Base-by-base conservation (phyloP, 768 basidiomycete genomes). In the Mycena epipterygia region DNA sequence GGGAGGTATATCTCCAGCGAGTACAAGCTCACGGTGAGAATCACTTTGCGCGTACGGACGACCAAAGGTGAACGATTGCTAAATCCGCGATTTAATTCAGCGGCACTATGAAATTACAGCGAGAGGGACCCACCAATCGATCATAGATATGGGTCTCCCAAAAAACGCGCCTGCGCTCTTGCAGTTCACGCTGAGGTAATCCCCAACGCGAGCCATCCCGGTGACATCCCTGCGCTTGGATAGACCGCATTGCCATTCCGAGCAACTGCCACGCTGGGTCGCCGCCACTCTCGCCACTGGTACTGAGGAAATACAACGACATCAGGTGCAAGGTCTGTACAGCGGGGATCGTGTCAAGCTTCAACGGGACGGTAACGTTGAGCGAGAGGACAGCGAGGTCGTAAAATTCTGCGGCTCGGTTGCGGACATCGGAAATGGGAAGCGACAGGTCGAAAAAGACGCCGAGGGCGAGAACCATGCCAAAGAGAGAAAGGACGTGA, bases 201-300 rank as follows among this genome's bases (percentile, higher is more conserved):
- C 68, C 70, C 76, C 76, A 77, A 7, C 71, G 57, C 17, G 76
- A 74, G 14, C 74, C 74, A 65, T 77, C 76, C 5, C 75, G 73
- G 56, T 77, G 76, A 41, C 75, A 73, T n/a, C 76, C 76, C 39
- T 77, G 76, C 14, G 76, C 74, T 35, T 76, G 72, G 23, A 77
- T 69, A 3, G 76, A 74, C 4, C 76, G 69, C 64, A 74, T 72
- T 19, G 72, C 75, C 67, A 77, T 74, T 0, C 76, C 76, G 19
- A 77, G 51, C 11, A 77, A 21, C 48, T 77, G 76, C 76, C 76
- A 77, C 0, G 75, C 74, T 14, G 71, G 42, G 27, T 77, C 76
- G 7, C 73, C 76, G 42, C 75, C 75, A 16, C 68, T 66, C 42
- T 75, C 74, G 16, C 68, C 75, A 39, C 52, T 52, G 14, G 70